phyloP scores from a whole-genome alignment of 352 stramenopile genomes.

The Peronosclerospora sorghi region DNA sequence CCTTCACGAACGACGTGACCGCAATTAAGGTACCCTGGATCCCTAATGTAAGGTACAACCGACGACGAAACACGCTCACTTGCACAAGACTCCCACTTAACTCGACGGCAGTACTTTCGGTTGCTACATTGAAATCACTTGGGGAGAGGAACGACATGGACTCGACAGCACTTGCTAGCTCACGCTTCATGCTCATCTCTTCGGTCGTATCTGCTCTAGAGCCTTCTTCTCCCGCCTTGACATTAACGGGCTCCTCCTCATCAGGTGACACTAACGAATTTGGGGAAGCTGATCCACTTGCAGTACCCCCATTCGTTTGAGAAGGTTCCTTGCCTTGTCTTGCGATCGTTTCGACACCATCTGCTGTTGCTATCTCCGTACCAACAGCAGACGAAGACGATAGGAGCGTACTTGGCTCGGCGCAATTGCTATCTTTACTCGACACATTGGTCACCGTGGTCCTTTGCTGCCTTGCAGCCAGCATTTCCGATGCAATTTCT shows the following conservation, averaged over 20 bases:
- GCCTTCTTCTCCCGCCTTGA: too few relatives aligned
- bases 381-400: background rate
- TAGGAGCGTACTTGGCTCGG: background rate
- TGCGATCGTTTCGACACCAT: slow-evolving; percentile 16
- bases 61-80: slow-evolving; percentile 25
- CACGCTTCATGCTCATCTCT: background rate
- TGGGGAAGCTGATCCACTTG: background rate
- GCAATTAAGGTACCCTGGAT: slow-evolving; percentile 35
- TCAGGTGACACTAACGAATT: slow-evolving; percentile 14
- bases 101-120: slow-evolving; percentile 1
- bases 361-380: background rate
- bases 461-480: background rate
- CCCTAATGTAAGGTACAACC: slow-evolving; percentile 50
- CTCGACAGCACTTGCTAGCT: background rate
- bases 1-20: slow-evolving; percentile 47
- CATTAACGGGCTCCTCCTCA: too few relatives aligned
- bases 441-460: too few relatives aligned
- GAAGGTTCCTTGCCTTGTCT: slow-evolving; percentile 9
- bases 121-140: slow-evolving; percentile 19
- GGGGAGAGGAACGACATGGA: slow-evolving; percentile 41
- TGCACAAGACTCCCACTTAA: slow-evolving; percentile 19
- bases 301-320: background rate
- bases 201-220: background rate
- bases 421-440: too few relatives aligned
- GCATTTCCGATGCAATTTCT: background rate